Conservation (phyloP, 306 rosid species). For the Sechiopsis laciniata region DNA sequence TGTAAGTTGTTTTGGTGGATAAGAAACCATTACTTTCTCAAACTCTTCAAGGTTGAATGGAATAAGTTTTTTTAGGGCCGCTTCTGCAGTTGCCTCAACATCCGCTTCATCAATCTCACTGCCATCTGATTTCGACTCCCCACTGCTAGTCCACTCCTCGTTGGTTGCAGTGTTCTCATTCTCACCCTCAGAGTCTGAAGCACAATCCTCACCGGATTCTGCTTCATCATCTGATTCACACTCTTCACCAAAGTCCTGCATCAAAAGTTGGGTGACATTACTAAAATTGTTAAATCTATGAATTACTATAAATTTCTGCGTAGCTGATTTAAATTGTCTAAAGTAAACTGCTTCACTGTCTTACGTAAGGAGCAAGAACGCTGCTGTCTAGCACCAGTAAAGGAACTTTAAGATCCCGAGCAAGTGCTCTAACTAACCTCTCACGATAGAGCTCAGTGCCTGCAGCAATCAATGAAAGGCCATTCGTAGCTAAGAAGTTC, state of each 20-base stretch:
- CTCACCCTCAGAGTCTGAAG: conserved; percentile 71
- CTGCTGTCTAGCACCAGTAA: conserved; percentile 82
- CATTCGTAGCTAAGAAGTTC: conserved; percentile 8
- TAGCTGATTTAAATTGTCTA: not conserved
- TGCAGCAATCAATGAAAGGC: conserved; percentile 27
- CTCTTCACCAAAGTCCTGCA: conserved; percentile 86
- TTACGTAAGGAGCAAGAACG: conserved; percentile 84
- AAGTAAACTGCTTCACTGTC: conserved; percentile 25
- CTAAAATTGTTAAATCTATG: conserved; percentile 11
- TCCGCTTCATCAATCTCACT: conserved; percentile 77
- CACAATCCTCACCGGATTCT: conserved; percentile 57
- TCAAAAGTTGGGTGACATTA: conserved; percentile 31
- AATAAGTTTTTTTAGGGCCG: conserved; percentile 70
- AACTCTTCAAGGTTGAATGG: conserved; percentile 53
- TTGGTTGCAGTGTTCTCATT: conserved; percentile 60
- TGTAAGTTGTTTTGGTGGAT: not conserved
- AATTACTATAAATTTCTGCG: not conserved
- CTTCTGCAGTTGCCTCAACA: conserved; percentile 61
- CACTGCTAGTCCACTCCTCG: conserved; percentile 77
- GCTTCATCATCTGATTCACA: conserved; percentile 73
- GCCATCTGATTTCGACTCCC: conserved; percentile 61
- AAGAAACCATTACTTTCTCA: conserved; percentile 44
- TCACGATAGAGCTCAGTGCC: conserved; percentile 96
- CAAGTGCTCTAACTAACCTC: conserved; percentile 85
- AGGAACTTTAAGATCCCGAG: conserved; percentile 77